phyloP scores from a whole-genome alignment of 768 basidiomycete species.

The Lactifluus subvellereus region DNA sequence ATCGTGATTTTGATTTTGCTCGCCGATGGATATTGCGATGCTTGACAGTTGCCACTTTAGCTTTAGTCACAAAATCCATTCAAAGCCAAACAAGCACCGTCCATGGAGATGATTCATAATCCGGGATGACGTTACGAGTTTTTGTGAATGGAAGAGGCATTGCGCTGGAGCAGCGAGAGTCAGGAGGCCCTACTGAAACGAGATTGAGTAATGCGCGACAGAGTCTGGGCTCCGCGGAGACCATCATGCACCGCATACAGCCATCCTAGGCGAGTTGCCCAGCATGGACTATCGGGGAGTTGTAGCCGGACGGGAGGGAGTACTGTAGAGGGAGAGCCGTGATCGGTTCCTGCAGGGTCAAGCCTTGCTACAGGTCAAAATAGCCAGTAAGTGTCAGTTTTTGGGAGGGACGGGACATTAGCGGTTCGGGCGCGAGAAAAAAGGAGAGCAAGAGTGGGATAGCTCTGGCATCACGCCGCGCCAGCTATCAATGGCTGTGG shows the following conservation, averaged over 20 bases:
- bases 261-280: background rate
- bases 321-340: background rate
- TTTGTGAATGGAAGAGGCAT: background rate
- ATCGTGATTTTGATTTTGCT: slow-evolving; percentile 5
- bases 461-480: slow-evolving; percentile 14
- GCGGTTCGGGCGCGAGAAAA: slow-evolving; percentile 5
- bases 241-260: background rate
- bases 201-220: background rate
- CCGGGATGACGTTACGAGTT: background rate
- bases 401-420: background rate
- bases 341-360: background rate
- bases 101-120: background rate
- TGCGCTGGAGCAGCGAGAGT: background rate
- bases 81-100: background rate
- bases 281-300: background rate
- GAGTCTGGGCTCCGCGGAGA: background rate
- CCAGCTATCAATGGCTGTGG: background rate
- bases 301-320: background rate
- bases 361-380: no score
- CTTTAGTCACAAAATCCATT: background rate
- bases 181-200: background rate
- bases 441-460: slow-evolving; percentile 6
- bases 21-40: background rate
- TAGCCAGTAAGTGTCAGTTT: background rate
- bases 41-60: background rate